Base-by-base conservation (phyloP, 176 grass and related monocot genomes). In the Carex scoparia region DNA sequence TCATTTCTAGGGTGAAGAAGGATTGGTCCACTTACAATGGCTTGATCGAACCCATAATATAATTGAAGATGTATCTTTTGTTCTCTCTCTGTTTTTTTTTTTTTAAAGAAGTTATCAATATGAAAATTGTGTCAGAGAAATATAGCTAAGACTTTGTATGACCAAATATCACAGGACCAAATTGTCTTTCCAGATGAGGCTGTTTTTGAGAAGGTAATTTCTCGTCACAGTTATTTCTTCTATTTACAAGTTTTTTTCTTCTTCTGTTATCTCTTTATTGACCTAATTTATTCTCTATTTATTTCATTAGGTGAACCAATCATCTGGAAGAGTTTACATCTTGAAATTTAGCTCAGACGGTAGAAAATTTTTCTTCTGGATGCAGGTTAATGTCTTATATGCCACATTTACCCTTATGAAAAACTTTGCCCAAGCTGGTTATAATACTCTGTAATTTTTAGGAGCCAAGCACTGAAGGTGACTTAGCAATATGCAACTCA, bases 1-100 rank as follows among this genome's bases (percentile, higher is more conserved):
- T 73, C 72, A 69, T 81, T 89, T 91, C 67, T 69, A 99, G 96
- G 90, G 91, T 81, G 96, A 99, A 87, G 96, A 99, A 92, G 96
- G 96, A n/a, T 88, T 99, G 84, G 58, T 95, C 81, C 96, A 99
- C 84, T 99, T 95, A 80, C 96, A 99, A 27, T 99, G 96, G 96
- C 88, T 99, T 91, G 96, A 94, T 82, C 93, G 93, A 56, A 88
- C 28, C 60, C 93, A 92, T 75, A 94, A 99, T 66, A 85, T 81
- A 49, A 79, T 95, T 81, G 96, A 94, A 95, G 90, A 92, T 89
- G 96, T 95, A 99, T 92, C 90, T 90, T 88, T 89, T 79, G 60
- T 73, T 40, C 16, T 40, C 16, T 77, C 54, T 55, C 16, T 76
- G 42, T 55, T 51, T 84, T 9, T n/a, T 35, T 35, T 35, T 2